Percentiles rank a stretch among this genome's conserved stretches.
Conservation (phyloP, 2,329 filamentous ascomycete genomes). For the Exophiala sideris region DNA sequence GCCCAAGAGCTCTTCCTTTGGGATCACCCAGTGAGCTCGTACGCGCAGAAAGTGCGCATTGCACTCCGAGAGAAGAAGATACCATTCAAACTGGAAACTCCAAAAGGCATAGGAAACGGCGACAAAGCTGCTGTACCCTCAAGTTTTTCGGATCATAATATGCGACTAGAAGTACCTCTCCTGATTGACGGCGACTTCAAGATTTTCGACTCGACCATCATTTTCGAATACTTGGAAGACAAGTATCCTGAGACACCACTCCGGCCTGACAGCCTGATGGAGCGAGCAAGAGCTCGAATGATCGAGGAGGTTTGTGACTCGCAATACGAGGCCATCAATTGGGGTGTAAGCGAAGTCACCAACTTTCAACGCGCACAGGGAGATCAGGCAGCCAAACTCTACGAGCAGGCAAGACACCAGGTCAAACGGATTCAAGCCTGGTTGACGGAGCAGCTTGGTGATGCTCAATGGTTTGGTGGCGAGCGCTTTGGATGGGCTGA, state of each 20-base stretch:
- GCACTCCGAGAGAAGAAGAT: constrained; percentile 19
- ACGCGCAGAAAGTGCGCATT: constrained; percentile 16
- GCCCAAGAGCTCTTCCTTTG: constrained; percentile 8
- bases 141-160: constrained; percentile 1
- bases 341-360: constrained; percentile 14
- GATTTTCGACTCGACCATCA: constrained; percentile 23
- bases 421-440: constrained; percentile 11
- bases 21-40: constrained; percentile 14
- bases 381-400: constrained; percentile 3
- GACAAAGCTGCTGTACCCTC: not conserved
- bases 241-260: constrained; percentile 13
- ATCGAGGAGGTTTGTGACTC: constrained; percentile 24
- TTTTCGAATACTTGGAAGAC: constrained; percentile 24
- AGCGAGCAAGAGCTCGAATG: constrained; percentile 14
- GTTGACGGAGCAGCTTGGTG: constrained; percentile 14
- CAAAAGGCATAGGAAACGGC: constrained; percentile 9
- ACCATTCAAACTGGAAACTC: constrained; percentile 10
- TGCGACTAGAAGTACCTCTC: constrained; percentile 15
- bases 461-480: constrained; percentile 14
- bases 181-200: constrained; percentile 16
- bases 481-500: constrained; percentile 12
- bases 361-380: constrained; percentile 13
- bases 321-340: constrained; percentile 21
- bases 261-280: constrained; percentile 1
- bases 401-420: constrained; percentile 1